Base-by-base conservation (phyloP, 352 stramenopile species). In the Aphanomyces euteiches region DNA sequence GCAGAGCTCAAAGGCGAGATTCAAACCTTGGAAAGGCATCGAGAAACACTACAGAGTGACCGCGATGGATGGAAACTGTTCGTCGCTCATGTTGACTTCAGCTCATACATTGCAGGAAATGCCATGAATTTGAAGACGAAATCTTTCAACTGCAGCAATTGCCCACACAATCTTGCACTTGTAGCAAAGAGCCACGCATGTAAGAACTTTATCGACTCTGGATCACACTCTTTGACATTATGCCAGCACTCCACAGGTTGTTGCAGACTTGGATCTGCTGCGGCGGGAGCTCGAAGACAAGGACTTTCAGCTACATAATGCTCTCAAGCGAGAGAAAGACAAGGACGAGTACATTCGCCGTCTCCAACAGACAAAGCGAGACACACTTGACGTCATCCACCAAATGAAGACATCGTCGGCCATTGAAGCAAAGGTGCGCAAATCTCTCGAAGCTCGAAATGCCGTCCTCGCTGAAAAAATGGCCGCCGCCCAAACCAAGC, bases 1-100 rank as follows among this genome's bases (percentile, higher is more conserved):
- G 76, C 80, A 7, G 87, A 93, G 69, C 74, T 92, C 36, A 75
- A 70, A 5, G 84, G 77, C 13, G 84, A 93, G 58, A 76, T 84
- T 34, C 78, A 90, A 57, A 73, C 79, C 47, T 82, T 82, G 73
- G 77, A 87, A 21, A 83, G 87, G 4, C 85, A 80, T 53, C 77
- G 84, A 40, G 78, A 89, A 48, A 76, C 87, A n/a, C 75, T 79
- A 12, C 73, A 85, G 43, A 78, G 85, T 12, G 85, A 95, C 38
- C 70, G 79, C 3, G 82, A 89, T 21, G 84, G 79, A 56, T 93
- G 85, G 56, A 50, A 58, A 63, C 41, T 65, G 69, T 72, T 66
- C 36, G 38, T 39, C 53, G 3, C 41, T 50, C 47, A n/a, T 60
- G 10, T 6, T 10, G 5, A 41, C 34, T 56, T 56, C n/a, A 36